A percentile compares a stretch with the other conserved stretches of the same genome.
phyloP scores from a whole-genome alignment of 306 rosid species.

The Vachellia pachyceras region DNA sequence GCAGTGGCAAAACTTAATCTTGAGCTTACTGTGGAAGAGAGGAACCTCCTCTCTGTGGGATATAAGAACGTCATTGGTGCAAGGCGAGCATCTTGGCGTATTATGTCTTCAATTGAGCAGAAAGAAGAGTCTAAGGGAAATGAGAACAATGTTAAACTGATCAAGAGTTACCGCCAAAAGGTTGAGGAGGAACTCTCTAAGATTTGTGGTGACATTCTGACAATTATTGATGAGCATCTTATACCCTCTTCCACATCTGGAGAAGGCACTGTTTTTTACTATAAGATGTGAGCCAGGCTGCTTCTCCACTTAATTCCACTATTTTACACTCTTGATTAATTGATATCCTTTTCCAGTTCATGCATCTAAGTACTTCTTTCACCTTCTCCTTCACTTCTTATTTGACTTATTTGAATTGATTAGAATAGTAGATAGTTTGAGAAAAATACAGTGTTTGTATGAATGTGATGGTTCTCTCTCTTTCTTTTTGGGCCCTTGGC shows the following conservation, averaged over 20 bases:
- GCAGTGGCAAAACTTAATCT: conserved; percentile 86
- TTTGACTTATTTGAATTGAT: conserved; percentile 12
- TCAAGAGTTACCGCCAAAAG: conserved; percentile 86
- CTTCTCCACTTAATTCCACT: not conserved
- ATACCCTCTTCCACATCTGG: conserved; percentile 84
- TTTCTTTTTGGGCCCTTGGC: not conserved
- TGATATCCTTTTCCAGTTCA: conserved; percentile 7
- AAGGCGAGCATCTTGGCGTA: conserved; percentile 96
- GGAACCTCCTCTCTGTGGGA: conserved; percentile 98
- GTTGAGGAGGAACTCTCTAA: conserved; percentile 96
- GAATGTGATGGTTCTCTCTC: conserved; percentile 8
- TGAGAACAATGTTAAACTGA: conserved; percentile 85
- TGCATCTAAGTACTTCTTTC: conserved; percentile 26
- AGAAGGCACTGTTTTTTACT: conserved; percentile 94
- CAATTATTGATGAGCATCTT: conserved; percentile 80
- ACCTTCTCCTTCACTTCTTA: conserved; percentile 12
- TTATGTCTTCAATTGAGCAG: conserved; percentile 98
- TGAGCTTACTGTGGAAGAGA: conserved; percentile 95
- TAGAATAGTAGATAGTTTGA: not conserved
- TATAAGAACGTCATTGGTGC: conserved; percentile 98
- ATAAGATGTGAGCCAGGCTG: conserved; percentile 82
- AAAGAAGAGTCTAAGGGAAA: conserved; percentile 96
- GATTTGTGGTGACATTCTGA: conserved; percentile 85
- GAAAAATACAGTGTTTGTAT: conserved; percentile 25
- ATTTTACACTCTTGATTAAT: conserved; percentile 22